Evolutionary conservation across 164 flowering plant species (phyloP), one percentile per base, ranked within the genome.

Genomic region (Stephania japonica): DNA sequence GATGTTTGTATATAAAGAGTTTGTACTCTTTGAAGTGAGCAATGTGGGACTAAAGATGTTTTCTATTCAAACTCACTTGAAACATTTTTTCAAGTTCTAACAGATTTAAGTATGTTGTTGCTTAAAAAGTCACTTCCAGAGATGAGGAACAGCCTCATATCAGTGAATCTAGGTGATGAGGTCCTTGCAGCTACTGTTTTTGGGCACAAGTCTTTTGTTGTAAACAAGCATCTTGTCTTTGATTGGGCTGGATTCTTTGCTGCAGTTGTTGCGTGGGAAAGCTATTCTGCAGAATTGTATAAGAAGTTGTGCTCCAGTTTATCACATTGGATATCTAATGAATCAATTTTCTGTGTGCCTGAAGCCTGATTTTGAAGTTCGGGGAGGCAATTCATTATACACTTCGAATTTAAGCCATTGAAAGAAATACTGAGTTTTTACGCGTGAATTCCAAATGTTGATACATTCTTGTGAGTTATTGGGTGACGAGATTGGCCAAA

Each of bases 181-280:
- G 77, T 74, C 32, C 75, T 76, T 26, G 86, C 83, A 26, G 81
- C 78, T 42, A 70, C 68, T 6, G 66, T 86, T 9, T 81, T 90
- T 72, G 19, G 76, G 44, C 11, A 11, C 59, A 3, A 56, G 12
- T 64, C 73, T 49, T 23, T 27, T 18, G 66, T 67, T n/a, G 75
- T 53, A 21, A 72, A 47, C n/a, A n/a, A 19, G n/a, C 64, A 69
- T 26, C 68, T 67, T 14, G 44, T 70, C 26, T 84, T 87, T 70
- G 75, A 82, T 41, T 83, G 87, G 90, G 76, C 23, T 6, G 44
- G 61, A 16, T 81, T 91, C 67, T 77, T 85, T 65, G 85, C 81
- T 72, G 84, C 86, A 63, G 65, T 82, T 70, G 74, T 72, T 42
- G 85, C 84, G 13, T 90, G 93, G 93, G 87, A 89, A 80, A 81